Conservation (phyloP, 1,139 yeast species). For the Ashbya aceris region DNA sequence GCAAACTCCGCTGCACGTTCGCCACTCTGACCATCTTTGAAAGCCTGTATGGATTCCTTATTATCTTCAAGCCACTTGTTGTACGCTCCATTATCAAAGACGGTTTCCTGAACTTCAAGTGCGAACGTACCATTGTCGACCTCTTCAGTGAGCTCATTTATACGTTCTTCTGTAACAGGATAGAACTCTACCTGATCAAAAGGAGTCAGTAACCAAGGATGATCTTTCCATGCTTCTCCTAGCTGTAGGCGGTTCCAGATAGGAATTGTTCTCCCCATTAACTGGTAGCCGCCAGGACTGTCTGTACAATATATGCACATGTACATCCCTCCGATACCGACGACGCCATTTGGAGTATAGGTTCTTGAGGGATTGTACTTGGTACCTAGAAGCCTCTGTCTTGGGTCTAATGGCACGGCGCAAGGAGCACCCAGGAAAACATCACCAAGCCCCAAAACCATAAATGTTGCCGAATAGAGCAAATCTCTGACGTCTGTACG, state of each 20-base stretch:
- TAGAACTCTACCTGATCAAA: constrained; percentile 93
- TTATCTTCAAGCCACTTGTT: constrained; percentile 69
- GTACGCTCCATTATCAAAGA: constrained; percentile 76
- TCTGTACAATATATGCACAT: constrained; percentile 98
- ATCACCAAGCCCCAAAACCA: constrained; percentile 93
- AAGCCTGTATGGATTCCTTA: constrained; percentile 60
- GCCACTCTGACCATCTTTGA: constrained; percentile 60
- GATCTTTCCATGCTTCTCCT: constrained; percentile 51
- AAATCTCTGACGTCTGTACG: constrained; percentile 72
- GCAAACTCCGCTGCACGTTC: constrained; percentile 81
- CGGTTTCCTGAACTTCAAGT: constrained; percentile 65
- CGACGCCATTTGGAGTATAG: constrained; percentile 91
- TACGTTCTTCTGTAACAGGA: constrained; percentile 77
- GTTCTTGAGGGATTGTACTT: constrained; percentile 96
- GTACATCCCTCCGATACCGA: constrained; percentile 96
- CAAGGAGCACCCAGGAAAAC: constrained; percentile 97
- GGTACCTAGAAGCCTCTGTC: constrained; percentile 84
- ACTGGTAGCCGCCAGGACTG: constrained; percentile 97
- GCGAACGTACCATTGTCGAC: constrained; percentile 73
- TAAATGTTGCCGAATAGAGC: constrained; percentile 79
- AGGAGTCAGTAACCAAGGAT: constrained; percentile 86
- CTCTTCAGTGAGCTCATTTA: constrained; percentile 62
- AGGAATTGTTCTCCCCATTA: constrained; percentile 93
- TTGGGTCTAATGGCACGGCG: constrained; percentile 95
- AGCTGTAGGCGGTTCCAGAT: constrained; percentile 92